Base-by-base conservation (phyloP, 176 grass and related monocot species). In the Oryza brachyantha region DNA sequence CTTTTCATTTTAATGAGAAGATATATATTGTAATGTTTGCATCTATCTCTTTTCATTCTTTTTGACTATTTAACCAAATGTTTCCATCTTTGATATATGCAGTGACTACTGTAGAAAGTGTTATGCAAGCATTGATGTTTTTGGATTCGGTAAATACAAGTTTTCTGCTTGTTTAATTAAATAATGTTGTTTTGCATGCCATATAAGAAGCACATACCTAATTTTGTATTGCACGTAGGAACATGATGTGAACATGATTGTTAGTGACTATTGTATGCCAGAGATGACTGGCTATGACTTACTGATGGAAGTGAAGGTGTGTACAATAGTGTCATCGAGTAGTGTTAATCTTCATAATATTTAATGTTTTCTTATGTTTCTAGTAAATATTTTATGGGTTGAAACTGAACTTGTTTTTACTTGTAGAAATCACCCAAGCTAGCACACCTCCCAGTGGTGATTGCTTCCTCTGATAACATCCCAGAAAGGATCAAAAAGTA, bases 211-310 rank as follows among this genome's bases (percentile, higher is more conserved):
- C 35, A 39, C 24, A 0, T 22, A 12, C n/a, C n/a, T n/a, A n/a
- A n/a, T n/a, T 39, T 43, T 35, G 2, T 50, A 0, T 19, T n/a
- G 7, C 0, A 21, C 29, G 35, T 10, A 55, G 29, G 70, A 54
- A 73, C 48, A 55, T 73, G 70, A 55, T 54, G 70, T 73, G 17
- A 34, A 55, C 10, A 34, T 73, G 29, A 73, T 73, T 54, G 48
- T 52, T 52, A 52, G 19, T 52, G 48, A 21, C 48, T 52, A 52
- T 0, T 52, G 19, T 52, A 52, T 52, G 48, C 48, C 48, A 52
- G 19, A 52, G 48, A 52, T 52, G 48, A 52, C 48, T 1, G 19
- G 48, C 19, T 52, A 21, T 52, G 48, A 52, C 5, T 52, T 52
- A 52, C 48, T 52, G 1, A 52, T 52, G 17, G 48, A 52, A 52